These are phyloP conservation scores for Ophiocordyceps camponoti-saundersi DNA, from an alignment of 2,329 filamentous ascomycete genomes.

Conservation along the genomic window DNA sequence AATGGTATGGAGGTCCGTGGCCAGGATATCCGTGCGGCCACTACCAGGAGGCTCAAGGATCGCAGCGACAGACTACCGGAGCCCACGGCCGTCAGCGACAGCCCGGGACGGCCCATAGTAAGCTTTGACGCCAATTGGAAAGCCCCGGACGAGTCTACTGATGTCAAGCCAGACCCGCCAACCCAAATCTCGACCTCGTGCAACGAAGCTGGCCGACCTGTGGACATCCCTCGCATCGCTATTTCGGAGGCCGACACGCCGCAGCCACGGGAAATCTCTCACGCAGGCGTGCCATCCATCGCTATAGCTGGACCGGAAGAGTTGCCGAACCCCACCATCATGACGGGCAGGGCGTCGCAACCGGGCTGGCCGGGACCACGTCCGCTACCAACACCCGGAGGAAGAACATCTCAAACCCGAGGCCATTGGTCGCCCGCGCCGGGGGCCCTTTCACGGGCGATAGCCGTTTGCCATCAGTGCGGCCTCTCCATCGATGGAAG, in stretches of 20 bases:
- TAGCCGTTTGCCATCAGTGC: slow-evolving; percentile 72
- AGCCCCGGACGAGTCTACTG: slow-evolving; percentile 51
- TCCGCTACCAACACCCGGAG: slow-evolving; percentile 28
- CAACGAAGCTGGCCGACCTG: slow-evolving; percentile 13
- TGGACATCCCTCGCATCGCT: slow-evolving; percentile 36
- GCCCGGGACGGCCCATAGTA: slow-evolving; percentile 82
- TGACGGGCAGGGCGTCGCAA: slow-evolving; percentile 17
- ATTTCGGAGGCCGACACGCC: slow-evolving; percentile 29
- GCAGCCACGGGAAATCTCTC: slow-evolving; percentile 11
- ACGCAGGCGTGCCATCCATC: slow-evolving; percentile 17
- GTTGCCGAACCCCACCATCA: slow-evolving; percentile 22
- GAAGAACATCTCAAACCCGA: slow-evolving; percentile 21
- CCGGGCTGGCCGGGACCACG: slow-evolving; percentile 9
- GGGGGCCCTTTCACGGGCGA: slow-evolving; percentile 29
- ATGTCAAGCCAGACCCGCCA: slow-evolving; percentile 32
- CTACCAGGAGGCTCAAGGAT: slow-evolving; percentile 75
- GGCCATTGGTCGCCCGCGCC: slow-evolving; percentile 44
- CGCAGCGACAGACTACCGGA: slow-evolving; percentile 76
- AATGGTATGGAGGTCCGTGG: slow-evolving; percentile 70
- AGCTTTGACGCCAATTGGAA: slow-evolving; percentile 84
- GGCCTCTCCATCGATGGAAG: slow-evolving; percentile 73
- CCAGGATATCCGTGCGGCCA: slow-evolving; percentile 79
- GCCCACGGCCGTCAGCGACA: slow-evolving; percentile 81
- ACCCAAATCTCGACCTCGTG: slow-evolving; percentile 10
- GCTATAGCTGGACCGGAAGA: slow-evolving; percentile 14